phyloP scores from a whole-genome alignment of 2,329 filamentous ascomycete species.

The Talaromyces piceae region DNA sequence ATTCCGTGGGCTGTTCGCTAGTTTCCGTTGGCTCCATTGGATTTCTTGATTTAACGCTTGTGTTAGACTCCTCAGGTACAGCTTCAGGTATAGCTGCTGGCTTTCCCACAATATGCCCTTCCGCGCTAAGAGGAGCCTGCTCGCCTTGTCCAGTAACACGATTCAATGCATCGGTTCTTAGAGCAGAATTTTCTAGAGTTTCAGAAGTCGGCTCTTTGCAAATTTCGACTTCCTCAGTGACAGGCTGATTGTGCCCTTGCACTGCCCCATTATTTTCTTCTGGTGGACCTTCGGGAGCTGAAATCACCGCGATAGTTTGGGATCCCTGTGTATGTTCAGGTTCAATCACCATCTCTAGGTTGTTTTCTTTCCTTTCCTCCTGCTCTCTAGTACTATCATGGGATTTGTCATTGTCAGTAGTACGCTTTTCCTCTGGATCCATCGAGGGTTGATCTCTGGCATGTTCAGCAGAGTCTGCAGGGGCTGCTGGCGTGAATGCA shows the following conservation, averaged over 20 bases:
- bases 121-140: not conserved
- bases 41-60: not conserved
- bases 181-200: not conserved
- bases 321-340: not conserved
- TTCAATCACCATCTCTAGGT: not conserved
- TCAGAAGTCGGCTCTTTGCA: not conserved
- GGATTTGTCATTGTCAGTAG: not conserved
- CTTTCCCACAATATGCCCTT: not conserved
- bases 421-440: not conserved
- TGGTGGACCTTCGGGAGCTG: not conserved
- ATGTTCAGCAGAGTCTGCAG: slow-evolving; percentile 5
- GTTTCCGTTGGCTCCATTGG: not conserved
- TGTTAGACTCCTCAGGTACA: not conserved
- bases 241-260: not conserved
- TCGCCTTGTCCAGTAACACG: not conserved
- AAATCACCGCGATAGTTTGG: not conserved
- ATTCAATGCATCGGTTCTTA: not conserved
- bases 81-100: not conserved
- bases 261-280: not conserved
- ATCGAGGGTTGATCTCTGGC: slow-evolving; percentile 5
- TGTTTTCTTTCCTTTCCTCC: not conserved
- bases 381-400: not conserved
- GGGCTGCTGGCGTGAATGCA: not conserved
- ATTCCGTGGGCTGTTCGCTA: not conserved
- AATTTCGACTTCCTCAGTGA: not conserved